Base-by-base conservation (phyloP, 2,329 filamentous ascomycete genomes). In the Ceratocystis eucalypticola region DNA sequence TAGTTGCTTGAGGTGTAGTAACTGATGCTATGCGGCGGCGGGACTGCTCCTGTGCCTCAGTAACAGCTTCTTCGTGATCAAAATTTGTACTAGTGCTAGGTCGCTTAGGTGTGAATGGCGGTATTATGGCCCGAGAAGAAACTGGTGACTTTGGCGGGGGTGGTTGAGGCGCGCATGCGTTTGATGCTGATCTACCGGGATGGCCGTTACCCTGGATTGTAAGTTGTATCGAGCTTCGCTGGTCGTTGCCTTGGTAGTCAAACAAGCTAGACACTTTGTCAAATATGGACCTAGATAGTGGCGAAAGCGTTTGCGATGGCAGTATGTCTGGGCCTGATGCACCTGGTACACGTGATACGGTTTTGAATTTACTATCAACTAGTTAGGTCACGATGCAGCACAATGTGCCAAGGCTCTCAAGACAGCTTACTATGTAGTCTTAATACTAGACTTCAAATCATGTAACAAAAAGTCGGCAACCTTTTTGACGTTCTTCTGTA, bases 401-500 rank as follows among this genome's bases (percentile, higher is more conserved):
- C 12, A 8, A 30, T 3, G 10, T 41, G 10, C 22, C 48, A 5
- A 28, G 48, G 48, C 28, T 45, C 12, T 45, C 12, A 45, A 8
- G 22, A 4, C 46, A 64, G 72, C 79, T 73, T 76, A 89, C 87
- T 84, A 89, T 71, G 87, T 78, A 8, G 88, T 87, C 69, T 88
- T 78, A 68, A 86, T 85, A n/a, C 86, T 82, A 1, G 85, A 82
- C 72, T 86, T 85, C 66, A 96, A 75, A 50, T 96, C 81, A 69
- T 86, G 84, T 67, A 89, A 83, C 37, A 96, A 79, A 73, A 93
- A 86, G 71, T 88, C 82, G 59, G 92, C 80, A 10, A 86, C 87
- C 70, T 87, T 84, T 70, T 89, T 86, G 61, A 92, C 78, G 69
- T 84, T 83, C 72, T 83, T 82, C 22, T 88, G 86, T 37, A 80